Evolutionary conservation across 148 eudicot genomes (phyloP).

Genomic region (Linanthus parryae): DNA sequence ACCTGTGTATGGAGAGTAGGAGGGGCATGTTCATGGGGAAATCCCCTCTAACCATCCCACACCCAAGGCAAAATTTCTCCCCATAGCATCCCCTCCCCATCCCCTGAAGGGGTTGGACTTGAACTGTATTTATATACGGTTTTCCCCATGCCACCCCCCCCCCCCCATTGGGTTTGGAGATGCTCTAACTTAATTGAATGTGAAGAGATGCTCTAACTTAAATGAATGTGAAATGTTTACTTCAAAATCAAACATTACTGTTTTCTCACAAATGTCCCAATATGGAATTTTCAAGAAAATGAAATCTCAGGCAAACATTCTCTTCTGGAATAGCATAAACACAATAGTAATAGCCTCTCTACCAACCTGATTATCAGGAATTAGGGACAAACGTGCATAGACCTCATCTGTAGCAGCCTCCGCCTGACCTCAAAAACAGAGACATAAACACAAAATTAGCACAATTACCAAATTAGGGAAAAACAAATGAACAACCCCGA

Average conservation of each 20-base stretch:
- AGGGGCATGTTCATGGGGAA: too few relatives aligned
- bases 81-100: too few relatives aligned
- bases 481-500: background rate
- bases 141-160: too few relatives aligned
- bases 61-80: too few relatives aligned
- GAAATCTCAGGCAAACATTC: background rate
- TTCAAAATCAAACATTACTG: background rate
- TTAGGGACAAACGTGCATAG: constrained; percentile 80
- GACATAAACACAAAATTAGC: background rate
- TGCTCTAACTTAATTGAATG: background rate
- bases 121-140: too few relatives aligned
- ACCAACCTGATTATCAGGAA: constrained; percentile 75
- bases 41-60: too few relatives aligned
- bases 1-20: too few relatives aligned
- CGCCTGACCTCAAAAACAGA: constrained; percentile 34
- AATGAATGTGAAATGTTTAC: background rate
- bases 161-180: too few relatives aligned
- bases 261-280: background rate
- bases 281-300: background rate
- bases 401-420: constrained; percentile 89
- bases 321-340: background rate
- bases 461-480: background rate
- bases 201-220: background rate
- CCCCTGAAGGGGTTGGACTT: too few relatives aligned
- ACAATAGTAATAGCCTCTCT: background rate